Percentiles rank a stretch among this genome's conserved stretches.
phyloP scores from a whole-genome alignment of 2,329 filamentous ascomycete species.

The Stagonosporopsis cucurbitacearum region DNA sequence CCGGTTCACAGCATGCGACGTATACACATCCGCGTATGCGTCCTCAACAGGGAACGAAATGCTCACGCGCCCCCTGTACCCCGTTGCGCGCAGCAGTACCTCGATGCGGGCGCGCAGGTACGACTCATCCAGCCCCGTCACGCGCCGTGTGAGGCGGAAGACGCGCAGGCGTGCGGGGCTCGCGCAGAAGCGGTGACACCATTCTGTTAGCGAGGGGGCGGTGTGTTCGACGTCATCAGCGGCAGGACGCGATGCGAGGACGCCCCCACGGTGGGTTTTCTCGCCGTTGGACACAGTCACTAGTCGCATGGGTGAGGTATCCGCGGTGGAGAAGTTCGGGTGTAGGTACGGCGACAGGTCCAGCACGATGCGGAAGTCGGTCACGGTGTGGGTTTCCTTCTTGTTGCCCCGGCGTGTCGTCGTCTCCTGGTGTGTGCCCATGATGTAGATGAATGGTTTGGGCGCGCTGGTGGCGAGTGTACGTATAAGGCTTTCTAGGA shows the following conservation, averaged over 20 bases:
- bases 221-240: too few relatives aligned
- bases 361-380: constrained; percentile 49
- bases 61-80: constrained; percentile 68
- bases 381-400: constrained; percentile 43
- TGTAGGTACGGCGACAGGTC: constrained; percentile 41
- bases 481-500: constrained; percentile 39
- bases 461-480: constrained; percentile 38
- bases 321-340: constrained; percentile 24
- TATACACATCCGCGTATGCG: constrained; percentile 67
- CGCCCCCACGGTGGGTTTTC: constrained; percentile 69
- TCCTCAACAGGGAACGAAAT: constrained; percentile 67
- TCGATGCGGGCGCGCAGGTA: constrained; percentile 61
- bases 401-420: constrained; percentile 44
- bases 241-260: constrained; percentile 61
- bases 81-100: constrained; percentile 66
- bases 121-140: constrained; percentile 67
- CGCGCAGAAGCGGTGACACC: constrained; percentile 73
- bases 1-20: constrained; percentile 65
- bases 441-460: constrained; percentile 46
- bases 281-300: constrained; percentile 63
- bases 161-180: constrained; percentile 64
- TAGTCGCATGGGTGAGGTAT: constrained; percentile 37
- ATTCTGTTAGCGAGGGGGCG: constrained; percentile 60
- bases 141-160: constrained; percentile 51
- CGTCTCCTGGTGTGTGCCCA: constrained; percentile 48